Base-by-base conservation (phyloP, 805 yeast genomes). In the Nakazawaea holstii region DNA sequence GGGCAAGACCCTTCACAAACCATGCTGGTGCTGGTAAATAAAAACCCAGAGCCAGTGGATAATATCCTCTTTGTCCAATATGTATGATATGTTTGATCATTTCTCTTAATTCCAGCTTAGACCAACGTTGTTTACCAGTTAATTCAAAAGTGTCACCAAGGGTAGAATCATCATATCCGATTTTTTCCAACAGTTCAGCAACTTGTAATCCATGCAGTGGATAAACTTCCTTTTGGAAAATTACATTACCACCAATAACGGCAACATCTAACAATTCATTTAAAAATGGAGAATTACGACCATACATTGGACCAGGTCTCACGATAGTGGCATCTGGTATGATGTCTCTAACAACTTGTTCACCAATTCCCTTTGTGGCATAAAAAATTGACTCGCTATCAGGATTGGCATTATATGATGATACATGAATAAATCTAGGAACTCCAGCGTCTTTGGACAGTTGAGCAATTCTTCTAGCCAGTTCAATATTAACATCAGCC, bases 401-500 rank as follows among this genome's bases (percentile, higher is more conserved):
- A 26, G 82, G 79, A 60, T 82, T 69, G 39, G 94, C 95, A 60
- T 82, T 83, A 69, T 84, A 83, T 17, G 88, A 74, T 35, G 95
- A 86, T 15, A 88, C 90, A 59, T 88, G 95, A 50, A 88, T 72
- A 53, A 77, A 76, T 57, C 95, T 72, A 38, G 92, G 80, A 42
- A 85, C 89, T 35, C 82, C 82, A 51, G 79, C 80, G 52, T 82
- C 84, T 56, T 77, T 79, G 41, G 77, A 77, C 4, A 90, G 86
- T 56, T 78, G 76, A 14, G 91, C 88, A 56, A 88, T 82, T 64
- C 96, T 77, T 60, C 80, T 78, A 30, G 94, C 75, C 32, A 84
- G 81, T 57, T 84, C 95, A 51, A 88, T 82, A 62, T 88, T 85
- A 52, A 86, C 84, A 61, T 88, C 95, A 35, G 88, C 85, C 82